Base-by-base conservation (phyloP, 2,329 filamentous ascomycete genomes). In the Hypoxylon sp. region DNA sequence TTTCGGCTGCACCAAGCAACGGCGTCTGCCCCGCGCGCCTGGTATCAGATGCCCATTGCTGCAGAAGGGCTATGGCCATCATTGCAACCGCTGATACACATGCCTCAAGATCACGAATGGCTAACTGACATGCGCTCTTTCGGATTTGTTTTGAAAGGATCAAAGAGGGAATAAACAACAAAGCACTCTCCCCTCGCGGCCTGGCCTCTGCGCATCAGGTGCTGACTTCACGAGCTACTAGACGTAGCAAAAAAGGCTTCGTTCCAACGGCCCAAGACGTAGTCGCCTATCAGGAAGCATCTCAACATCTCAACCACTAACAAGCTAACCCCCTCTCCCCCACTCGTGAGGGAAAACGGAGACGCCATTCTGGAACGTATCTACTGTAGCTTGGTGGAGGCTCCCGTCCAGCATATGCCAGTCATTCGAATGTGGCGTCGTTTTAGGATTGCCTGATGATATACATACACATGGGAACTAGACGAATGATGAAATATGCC, bases 321-420 rank as follows among this genome's bases (percentile, higher is more conserved):
- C 39, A 52, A 58, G 47, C 39, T 48, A 19, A 32, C 50, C 41
- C 57, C 25, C 48, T 50, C 30, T 21, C 19, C 53, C 55, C 55
- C 57, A 52, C 56, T 23, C 12, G 48, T 25, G 16, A 56, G 52
- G 25, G 30, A 34, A 52, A 58, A 50, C 23, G 27, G 50, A 48
- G 58, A 54, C 58, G 64, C 64, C 50, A 67, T 63, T 48, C 29
- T 48, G 52, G 57, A 53, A 55, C 58, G 58, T 57, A 51, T 30
- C 21, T 45, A 41, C 37, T 11, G 37, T 41, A 41, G 55, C 54
- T 64, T 57, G 57, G 67, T 67, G 67, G 60, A 69, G 53, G 63
- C 50, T 63, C 59, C 53, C 63, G 60, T 43, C 51, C n/a, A 58
- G 67, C 67, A 68, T 70, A 70, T 70, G 67, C 65, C 67, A 68